These are phyloP conservation scores for Cytospora chrysosperma DNA, from an alignment of 2,329 filamentous ascomycete genomes.

Conservation along the genomic window DNA sequence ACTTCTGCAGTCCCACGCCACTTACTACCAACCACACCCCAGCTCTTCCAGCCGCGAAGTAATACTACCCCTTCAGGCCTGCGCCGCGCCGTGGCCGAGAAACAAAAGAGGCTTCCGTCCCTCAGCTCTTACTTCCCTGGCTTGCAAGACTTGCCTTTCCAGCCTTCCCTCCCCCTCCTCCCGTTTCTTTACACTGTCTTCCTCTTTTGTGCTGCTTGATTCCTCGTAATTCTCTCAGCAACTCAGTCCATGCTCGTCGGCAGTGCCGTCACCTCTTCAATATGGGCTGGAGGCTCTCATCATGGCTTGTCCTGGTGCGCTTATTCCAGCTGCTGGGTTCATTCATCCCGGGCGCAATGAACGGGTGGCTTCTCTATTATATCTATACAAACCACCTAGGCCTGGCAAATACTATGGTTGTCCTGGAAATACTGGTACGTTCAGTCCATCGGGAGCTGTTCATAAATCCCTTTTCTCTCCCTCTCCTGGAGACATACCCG, in stretches of 20 bases:
- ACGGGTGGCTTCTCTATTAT: conserved; percentile 36
- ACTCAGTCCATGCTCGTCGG: conserved; percentile 2
- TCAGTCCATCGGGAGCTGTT: neutral
- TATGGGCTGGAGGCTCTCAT: conserved; percentile 30
- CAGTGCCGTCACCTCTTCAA: conserved; percentile 1
- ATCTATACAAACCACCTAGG: conserved; percentile 32
- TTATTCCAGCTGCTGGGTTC: conserved; percentile 34
- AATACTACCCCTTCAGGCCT: conserved; percentile 6
- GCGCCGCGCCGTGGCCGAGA: neutral
- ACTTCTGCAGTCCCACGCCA: neutral
- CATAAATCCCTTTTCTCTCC: neutral
- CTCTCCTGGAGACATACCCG: neutral
- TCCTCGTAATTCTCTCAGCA: neutral
- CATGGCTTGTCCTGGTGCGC: conserved; percentile 36
- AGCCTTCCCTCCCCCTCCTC: neutral
- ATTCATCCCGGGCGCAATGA: conserved; percentile 34
- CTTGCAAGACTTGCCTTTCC: neutral
- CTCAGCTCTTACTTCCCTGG: neutral
- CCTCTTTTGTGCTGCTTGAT: neutral
- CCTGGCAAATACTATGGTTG: conserved; percentile 31
- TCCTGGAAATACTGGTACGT: conserved; percentile 38
- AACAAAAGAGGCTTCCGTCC: conserved; percentile 1
- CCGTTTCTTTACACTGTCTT: neutral
- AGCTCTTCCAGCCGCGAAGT: conserved; percentile 12
- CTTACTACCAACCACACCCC: too few relatives aligned